Evolutionary conservation across 208 protist genomes (phyloP), one percentile per base, ranked within the genome.

Genomic region (Crithidia mellificae): DNA sequence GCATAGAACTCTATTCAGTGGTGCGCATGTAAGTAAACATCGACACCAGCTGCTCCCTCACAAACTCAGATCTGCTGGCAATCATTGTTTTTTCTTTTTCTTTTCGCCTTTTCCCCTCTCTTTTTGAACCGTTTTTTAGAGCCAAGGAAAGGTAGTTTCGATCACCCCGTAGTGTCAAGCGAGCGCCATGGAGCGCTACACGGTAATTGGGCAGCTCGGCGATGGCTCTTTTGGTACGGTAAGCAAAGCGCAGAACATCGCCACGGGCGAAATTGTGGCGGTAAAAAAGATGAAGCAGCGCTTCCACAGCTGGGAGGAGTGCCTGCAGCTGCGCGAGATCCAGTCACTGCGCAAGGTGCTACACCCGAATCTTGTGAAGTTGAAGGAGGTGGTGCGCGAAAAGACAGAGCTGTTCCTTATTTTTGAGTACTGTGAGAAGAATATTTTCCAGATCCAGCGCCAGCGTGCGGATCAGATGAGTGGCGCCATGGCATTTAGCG

Each of bases 201-300:
- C 98, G 46, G 58, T 97, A 14, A 69, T 96, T 29, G 91, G 93
- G 63, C 80, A 97, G 57, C 80, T 99, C 14, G 98, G 98, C 20
- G 97, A 99, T 83, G 98, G 98, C 29, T 97, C 97, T 12, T 99
- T 98, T 72, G 98, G 98, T 29, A 89, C 87, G 30, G 98, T 99
- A 17, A 74, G 91, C 3, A 98, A 97, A 74, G 97, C 93, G 24
- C 68, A 94, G 11, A 88, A 96, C 74, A 96, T 88, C 29, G 77
- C 93, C 32, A 98, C 81, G 0, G 88, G 88, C 9, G 96, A 99
- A 63, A 63, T 98, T 6, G 98, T 99, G 5, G 98, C 98, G 20
- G 98, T 99, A 34, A 99, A 99, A 77, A 97, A 97, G 68, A 99
- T 99, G 97, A 99, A 99, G 77, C 90, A 96, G 76, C 98, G 97